A percentile compares a stretch with the other conserved stretches of the same genome.
phyloP scores from a whole-genome alignment of 805 yeast species.

The Zygosaccharomyces bailii region DNA sequence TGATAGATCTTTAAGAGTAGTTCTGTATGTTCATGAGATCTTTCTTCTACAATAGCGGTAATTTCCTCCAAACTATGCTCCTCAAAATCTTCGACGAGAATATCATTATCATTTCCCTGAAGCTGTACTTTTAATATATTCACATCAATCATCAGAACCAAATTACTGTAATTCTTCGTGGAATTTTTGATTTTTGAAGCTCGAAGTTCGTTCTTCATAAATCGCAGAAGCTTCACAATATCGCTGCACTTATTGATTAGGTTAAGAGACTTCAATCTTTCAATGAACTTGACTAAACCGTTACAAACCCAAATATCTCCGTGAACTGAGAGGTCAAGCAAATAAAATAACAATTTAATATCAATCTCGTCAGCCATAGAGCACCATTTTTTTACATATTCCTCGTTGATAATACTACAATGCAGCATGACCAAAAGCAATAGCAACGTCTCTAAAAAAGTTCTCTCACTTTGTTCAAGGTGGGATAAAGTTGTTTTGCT shows the following conservation, averaged over 20 bases:
- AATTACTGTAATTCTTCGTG: slow-evolving; percentile 18
- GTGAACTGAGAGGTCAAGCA: slow-evolving; percentile 25
- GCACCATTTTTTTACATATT: slow-evolving; percentile 24
- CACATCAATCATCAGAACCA: slow-evolving; percentile 28
- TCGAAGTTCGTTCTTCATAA: slow-evolving; percentile 9
- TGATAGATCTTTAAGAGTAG: slow-evolving; percentile 19
- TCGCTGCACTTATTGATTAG: slow-evolving; percentile 26
- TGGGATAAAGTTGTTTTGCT: slow-evolving; percentile 9
- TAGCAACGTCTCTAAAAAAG: slow-evolving; percentile 22
- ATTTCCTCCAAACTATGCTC: slow-evolving; percentile 20
- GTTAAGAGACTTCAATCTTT: slow-evolving; percentile 27
- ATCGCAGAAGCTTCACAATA: slow-evolving; percentile 8
- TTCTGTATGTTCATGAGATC: slow-evolving; percentile 6
- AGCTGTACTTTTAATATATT: slow-evolving; percentile 18
- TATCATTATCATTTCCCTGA: slow-evolving; percentile 5
- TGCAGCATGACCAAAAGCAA: slow-evolving; percentile 28
- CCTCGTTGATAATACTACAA: slow-evolving; percentile 21
- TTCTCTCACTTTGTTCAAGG: slow-evolving; percentile 20
- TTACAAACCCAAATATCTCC: slow-evolving; percentile 34
- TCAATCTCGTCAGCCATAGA: slow-evolving; percentile 19
- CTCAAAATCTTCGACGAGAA: slow-evolving; percentile 19
- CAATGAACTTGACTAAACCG: slow-evolving; percentile 25
- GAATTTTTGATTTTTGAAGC: background rate
- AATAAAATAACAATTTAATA: slow-evolving; percentile 27
- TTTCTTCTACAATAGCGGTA: slow-evolving; percentile 11